Conservation (phyloP, 129 eudicot genomes). For the Heracleum sosnowskyi region DNA sequence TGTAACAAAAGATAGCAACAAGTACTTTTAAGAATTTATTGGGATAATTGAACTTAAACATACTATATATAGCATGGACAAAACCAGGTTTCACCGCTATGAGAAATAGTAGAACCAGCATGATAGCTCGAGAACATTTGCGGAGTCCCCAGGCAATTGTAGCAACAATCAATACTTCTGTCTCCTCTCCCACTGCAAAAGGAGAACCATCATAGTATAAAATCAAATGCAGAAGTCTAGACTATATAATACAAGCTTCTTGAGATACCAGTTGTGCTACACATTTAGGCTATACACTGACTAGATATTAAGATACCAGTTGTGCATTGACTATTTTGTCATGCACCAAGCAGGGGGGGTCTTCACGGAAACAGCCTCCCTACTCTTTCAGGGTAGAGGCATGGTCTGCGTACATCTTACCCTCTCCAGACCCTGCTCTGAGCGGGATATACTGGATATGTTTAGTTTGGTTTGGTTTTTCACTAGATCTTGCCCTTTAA, state of each 20-base stretch:
- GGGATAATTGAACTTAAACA: constrained; percentile 18
- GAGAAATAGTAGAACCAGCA: constrained; percentile 72
- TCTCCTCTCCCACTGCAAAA: constrained; percentile 71
- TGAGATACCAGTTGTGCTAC: neutral
- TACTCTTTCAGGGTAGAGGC: too few species aligned
- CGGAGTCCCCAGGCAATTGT: constrained; percentile 91
- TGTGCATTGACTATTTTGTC: too few species aligned
- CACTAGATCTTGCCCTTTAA: neutral
- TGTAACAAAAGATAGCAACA: neutral
- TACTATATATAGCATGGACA: constrained; percentile 91
- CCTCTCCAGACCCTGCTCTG: too few species aligned
- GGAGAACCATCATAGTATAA: neutral
- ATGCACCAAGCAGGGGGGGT: too few species aligned
- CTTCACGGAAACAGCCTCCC: too few species aligned
- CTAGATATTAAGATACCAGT: too few species aligned
- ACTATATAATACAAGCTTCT: neutral
- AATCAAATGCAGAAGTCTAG: neutral
- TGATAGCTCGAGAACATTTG: constrained; percentile 77
- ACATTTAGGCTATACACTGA: too few species aligned
- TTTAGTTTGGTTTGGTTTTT: too few species aligned
- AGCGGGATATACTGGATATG: too few species aligned
- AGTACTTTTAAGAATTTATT: neutral
- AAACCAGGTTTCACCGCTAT: constrained; percentile 95
- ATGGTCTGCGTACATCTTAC: too few species aligned
- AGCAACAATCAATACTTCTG: constrained; percentile 86